Conservation (phyloP, 1,139 yeast genomes). For the Eremothecium coryli region DNA sequence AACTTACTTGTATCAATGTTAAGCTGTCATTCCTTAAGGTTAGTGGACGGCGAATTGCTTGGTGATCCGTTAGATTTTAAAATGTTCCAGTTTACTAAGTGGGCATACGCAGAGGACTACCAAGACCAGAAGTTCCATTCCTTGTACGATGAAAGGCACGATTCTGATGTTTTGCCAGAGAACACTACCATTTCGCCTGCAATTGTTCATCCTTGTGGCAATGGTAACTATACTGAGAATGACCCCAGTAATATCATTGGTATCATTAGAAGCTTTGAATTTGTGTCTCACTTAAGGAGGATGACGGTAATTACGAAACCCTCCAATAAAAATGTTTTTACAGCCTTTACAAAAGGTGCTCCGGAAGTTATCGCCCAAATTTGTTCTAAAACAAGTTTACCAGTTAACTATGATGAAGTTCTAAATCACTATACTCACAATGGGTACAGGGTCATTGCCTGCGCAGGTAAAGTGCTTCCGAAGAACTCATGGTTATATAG, state of each 20-base stretch:
- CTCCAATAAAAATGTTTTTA: slow-evolving; percentile 30
- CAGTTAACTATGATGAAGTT: slow-evolving; percentile 62
- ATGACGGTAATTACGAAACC: slow-evolving; percentile 73
- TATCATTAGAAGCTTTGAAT: slow-evolving; percentile 69
- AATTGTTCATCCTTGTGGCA: slow-evolving; percentile 38
- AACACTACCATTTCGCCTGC: slow-evolving; percentile 38
- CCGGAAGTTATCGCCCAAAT: slow-evolving; percentile 89
- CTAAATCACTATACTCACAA: slow-evolving; percentile 80
- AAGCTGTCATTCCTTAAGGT: slow-evolving; percentile 78
- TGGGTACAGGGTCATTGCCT: slow-evolving; percentile 92
- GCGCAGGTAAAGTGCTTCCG: slow-evolving; percentile 58
- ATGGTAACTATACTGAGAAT: slow-evolving; percentile 27
- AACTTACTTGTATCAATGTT: slow-evolving; percentile 47
- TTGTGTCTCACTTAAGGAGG: slow-evolving; percentile 72
- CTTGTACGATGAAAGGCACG: slow-evolving; percentile 30
- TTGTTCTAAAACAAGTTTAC: slow-evolving; percentile 62
- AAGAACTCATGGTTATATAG: slow-evolving; percentile 37
- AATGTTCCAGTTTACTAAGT: slow-evolving; percentile 83
- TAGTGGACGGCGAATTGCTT: slow-evolving; percentile 66
- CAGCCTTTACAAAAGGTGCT: slow-evolving; percentile 83
- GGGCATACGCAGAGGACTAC: slow-evolving; percentile 63
- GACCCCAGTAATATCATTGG: slow-evolving; percentile 39
- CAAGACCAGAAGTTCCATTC: slow-evolving; percentile 33
- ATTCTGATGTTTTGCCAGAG: slow-evolving; percentile 34
- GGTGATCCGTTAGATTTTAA: slow-evolving; percentile 93